A percentile compares a stretch with the other conserved stretches of the same genome.
Conservation (phyloP, 2,329 filamentous ascomycete species). For the Monilinia vaccinii-corymbosi region DNA sequence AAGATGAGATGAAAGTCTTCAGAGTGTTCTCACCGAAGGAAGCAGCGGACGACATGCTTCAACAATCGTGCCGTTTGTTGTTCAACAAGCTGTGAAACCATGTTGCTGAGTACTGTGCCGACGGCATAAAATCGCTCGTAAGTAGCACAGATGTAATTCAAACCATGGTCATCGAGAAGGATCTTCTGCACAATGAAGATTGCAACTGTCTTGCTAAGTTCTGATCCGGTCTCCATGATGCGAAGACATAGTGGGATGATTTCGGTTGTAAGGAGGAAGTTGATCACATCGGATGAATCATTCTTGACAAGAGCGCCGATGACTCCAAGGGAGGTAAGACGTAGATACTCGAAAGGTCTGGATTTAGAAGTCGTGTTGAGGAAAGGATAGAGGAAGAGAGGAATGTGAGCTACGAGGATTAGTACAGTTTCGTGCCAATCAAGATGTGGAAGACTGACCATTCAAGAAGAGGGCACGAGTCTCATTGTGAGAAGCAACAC, state of each 20-base stretch:
- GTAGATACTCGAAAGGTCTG: constrained; percentile 92
- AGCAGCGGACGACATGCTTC: constrained; percentile 96
- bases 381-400: constrained; percentile 94
- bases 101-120: constrained; percentile 93
- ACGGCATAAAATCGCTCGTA: constrained; percentile 98
- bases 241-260: constrained; percentile 95
- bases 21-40: constrained; percentile 62
- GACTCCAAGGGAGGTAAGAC: constrained; percentile 88
- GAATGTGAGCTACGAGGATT: constrained; percentile 71
- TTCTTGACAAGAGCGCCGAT: constrained; percentile 98
- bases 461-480: constrained; percentile 89
- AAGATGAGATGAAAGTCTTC: not conserved
- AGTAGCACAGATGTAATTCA: constrained; percentile 97
- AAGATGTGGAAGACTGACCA: constrained; percentile 45
- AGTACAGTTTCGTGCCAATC: constrained; percentile 11
- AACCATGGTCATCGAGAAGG: constrained; percentile 85
- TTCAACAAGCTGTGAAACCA: constrained; percentile 96
- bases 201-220: constrained; percentile 96
- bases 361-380: constrained; percentile 98
- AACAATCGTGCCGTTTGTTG: constrained; percentile 92
- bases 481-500: constrained; percentile 94
- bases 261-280: constrained; percentile 95
- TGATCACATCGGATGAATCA: constrained; percentile 96
- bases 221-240: constrained; percentile 98
- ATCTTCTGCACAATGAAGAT: constrained; percentile 99